phyloP scores from a whole-genome alignment of 1,284 basidiomycete genomes.

The Ceratobasidium sp. region DNA sequence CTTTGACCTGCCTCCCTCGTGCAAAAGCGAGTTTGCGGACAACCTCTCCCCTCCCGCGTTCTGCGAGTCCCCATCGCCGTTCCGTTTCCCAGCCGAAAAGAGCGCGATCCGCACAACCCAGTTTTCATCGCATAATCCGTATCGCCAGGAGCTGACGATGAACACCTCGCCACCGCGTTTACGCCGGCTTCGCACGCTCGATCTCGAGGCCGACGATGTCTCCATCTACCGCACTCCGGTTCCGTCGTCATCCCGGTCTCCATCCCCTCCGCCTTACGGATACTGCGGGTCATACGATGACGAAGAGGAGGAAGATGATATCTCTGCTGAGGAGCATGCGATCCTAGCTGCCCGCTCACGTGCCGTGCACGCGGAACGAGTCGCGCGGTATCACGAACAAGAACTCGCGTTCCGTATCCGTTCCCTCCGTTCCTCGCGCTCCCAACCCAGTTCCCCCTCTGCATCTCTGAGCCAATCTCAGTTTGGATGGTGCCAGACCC shows the following conservation, averaged over 20 bases:
- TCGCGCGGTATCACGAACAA: conserved; percentile 41
- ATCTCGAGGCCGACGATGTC: conserved; percentile 37
- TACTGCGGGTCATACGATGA: conserved; percentile 39
- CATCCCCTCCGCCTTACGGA: conserved; percentile 40
- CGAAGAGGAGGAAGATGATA: conserved; percentile 37
- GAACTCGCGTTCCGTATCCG: conserved; percentile 37
- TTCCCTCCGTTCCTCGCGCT: conserved; percentile 31
- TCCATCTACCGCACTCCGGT: neutral
- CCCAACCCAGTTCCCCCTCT: conserved; percentile 30
- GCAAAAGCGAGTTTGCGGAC: conserved; percentile 44
- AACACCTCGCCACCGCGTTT: conserved; percentile 40
- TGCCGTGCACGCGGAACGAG: conserved; percentile 37
- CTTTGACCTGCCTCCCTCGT: conserved; percentile 41
- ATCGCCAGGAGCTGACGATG: conserved; percentile 35
- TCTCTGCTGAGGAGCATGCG: conserved; percentile 36
- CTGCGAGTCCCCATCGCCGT: conserved; percentile 34
- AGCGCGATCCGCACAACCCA: conserved; percentile 14
- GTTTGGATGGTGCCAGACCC: conserved; percentile 13
- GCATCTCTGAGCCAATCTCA: neutral
- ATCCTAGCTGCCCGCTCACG: conserved; percentile 41
- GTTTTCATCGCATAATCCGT: conserved; percentile 30
- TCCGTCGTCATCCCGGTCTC: conserved; percentile 25
- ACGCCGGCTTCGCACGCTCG: conserved; percentile 39
- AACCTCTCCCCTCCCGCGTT: conserved; percentile 44
- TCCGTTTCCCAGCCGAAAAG: conserved; percentile 37